phyloP scores from a whole-genome alignment of 495 filamentous ascomycete species.

The Penicillium chermesinum region DNA sequence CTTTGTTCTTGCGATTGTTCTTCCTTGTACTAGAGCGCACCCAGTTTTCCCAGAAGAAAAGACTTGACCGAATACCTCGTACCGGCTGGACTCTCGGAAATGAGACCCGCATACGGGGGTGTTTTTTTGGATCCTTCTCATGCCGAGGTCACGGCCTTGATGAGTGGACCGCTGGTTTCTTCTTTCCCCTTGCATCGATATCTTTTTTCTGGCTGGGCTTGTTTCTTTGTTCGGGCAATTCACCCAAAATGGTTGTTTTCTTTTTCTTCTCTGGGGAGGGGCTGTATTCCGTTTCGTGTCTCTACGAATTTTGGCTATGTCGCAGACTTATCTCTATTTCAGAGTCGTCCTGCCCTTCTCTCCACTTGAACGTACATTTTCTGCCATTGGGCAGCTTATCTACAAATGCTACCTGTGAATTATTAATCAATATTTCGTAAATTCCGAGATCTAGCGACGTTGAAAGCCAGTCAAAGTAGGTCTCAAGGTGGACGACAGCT shows the following conservation, averaged over 20 bases:
- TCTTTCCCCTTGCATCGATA: constrained; percentile 2
- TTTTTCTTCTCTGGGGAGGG: constrained; percentile 9
- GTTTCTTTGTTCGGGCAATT: constrained; percentile 5
- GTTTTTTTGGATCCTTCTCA: constrained; percentile 1
- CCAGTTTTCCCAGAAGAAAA: constrained; percentile 4
- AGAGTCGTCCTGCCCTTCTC: neutral
- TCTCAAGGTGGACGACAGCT: too few species aligned
- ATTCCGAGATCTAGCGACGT: neutral
- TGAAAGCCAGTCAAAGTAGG: too few species aligned
- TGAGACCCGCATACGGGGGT: neutral
- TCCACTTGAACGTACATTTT: constrained; percentile 25
- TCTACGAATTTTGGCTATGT: constrained; percentile 2
- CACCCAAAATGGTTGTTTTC: constrained; percentile 15
- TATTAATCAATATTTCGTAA: neutral
- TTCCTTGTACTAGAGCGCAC: constrained; percentile 34
- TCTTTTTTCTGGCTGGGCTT: constrained; percentile 4
- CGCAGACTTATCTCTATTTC: neutral
- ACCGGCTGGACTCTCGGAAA: constrained; percentile 1
- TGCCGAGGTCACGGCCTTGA: neutral
- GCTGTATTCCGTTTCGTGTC: constrained; percentile 3
- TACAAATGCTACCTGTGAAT: constrained; percentile 8
- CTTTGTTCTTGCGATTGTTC: constrained; percentile 10
- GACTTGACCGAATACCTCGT: neutral
- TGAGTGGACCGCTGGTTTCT: constrained; percentile 1
- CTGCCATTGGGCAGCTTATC: constrained; percentile 18